phyloP scores from a whole-genome alignment of 257 asterid species.

The Lantana camara region DNA sequence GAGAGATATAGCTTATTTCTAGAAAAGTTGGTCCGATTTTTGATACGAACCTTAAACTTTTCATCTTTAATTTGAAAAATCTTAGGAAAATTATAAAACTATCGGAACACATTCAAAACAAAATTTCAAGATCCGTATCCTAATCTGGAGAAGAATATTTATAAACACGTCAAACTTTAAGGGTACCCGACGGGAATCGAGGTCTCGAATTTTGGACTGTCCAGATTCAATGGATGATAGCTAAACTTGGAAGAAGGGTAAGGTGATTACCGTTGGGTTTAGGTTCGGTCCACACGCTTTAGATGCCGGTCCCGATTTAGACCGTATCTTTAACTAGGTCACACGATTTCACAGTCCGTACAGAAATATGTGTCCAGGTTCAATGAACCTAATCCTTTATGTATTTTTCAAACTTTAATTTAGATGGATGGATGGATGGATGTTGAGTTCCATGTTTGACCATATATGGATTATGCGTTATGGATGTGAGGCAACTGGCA shows the following conservation, averaged over 20 bases:
- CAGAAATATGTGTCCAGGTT: constrained; percentile 29
- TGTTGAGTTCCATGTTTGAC: neutral
- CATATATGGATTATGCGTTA: neutral
- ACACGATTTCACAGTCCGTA: neutral
- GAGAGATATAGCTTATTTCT: too few relatives aligned
- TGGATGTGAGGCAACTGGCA: neutral
- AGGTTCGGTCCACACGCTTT: constrained; percentile 20
- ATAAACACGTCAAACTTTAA: too few relatives aligned
- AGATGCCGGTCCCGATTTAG: constrained; percentile 10
- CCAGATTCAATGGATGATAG: constrained; percentile 35
- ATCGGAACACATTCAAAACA: too few relatives aligned
- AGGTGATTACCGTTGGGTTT: neutral
- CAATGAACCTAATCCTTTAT: constrained; percentile 34
- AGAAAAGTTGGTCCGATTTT: too few relatives aligned
- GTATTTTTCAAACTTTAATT: neutral
- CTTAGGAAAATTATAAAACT: too few relatives aligned
- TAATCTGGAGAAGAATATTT: too few relatives aligned
- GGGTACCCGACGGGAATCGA: too few relatives aligned
- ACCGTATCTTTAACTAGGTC: neutral
- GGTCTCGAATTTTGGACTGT: constrained; percentile 19
- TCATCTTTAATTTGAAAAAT: too few relatives aligned
- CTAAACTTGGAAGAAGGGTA: neutral
- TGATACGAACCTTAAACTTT: too few relatives aligned
- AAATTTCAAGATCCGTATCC: too few relatives aligned
- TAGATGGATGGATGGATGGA: neutral